Base-by-base conservation (phyloP, 2,329 filamentous ascomycete species). In the Lachnellula hyalina region DNA sequence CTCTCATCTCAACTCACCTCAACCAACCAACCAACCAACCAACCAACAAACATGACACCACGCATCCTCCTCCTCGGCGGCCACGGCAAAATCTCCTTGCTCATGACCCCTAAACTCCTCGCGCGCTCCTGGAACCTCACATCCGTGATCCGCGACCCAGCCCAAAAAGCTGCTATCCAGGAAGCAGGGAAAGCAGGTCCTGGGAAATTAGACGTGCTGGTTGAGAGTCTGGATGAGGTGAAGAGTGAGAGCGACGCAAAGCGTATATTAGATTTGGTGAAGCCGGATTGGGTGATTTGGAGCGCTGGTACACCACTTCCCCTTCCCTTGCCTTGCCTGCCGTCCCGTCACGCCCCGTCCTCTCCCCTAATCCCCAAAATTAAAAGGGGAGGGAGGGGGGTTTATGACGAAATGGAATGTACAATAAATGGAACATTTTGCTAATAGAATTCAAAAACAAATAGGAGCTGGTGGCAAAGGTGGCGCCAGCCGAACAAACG, bases 51-150 rank as follows among this genome's bases (percentile, higher is more conserved):
- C 35, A 51, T 47, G 49, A 53, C 58, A 45, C 56, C 58, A 42
- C 58, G 55, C 5, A 57, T 64, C n/a, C 62, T 65, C 36, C 64
- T 94, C 61, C 81, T 94, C 59, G 89, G 89, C 66, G 90, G 89
- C 65, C 89, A 92, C 74, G 90, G 90, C 73, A 90, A 91, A 69
- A 73, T 94, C 56, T 82, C 89, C 61, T 82, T 89, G 55, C 74
- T 86, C 44, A 79, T 94, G 40, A 94, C 89, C 8, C 87, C 87
- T 1, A 78, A 92, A 56, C 83, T 95, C 7, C 82, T 94, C 42
- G 77, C 83, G 49, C 83, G 85, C 61, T 82, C 82, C 35, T 93
- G 89, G 86, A 82, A 82, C 61, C 86, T 95, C 52, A 91, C 87
- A 56, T 89, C 85, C 68, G 75, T 94, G 57, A 86, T 95, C 69